Evolutionary conservation across 345 rosid genomes (phyloP), one percentile per base, ranked within the genome.

Genomic region (Gossypioides kirkii): DNA sequence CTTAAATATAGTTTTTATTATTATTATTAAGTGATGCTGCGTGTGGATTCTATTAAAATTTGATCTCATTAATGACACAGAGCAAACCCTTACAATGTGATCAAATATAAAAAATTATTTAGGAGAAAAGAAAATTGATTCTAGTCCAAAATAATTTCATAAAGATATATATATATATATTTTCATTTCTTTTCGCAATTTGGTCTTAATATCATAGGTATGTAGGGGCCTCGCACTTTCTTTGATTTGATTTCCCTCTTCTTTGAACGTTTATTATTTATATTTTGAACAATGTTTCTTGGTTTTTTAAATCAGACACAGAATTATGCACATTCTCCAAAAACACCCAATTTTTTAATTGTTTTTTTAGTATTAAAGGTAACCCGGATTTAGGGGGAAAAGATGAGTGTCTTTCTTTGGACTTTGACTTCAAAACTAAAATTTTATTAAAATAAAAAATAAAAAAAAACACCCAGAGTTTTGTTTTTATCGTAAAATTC

Each of bases 381-480:
- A 68, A 72, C 73, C 91, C 94, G 79, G 88, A 81, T 84, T 91
- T 87, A 71, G 81, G 87, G 96, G 72, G 71, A 88, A 66, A 89
- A 80, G 78, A 80, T 63, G 9, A 49, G 38, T 13, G 10, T 73
- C 74, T 78, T 79, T 80, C 77, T 84, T 82, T 81, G 85, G 92
- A 85, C 92, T 86, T 87, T 89, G 93, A 90, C 87, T 76, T 77
- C 77, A 75, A 69, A 73, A 67, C 10, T 1, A 6, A 56, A 56
- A 56, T 32, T 32, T 32, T 32, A 56, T 10, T 3, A 11, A 56
- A 56, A 23, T 18, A 8, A 17, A 32, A 32, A 32, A 32, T 10
- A 3, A 23, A 50, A 49, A 14, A 50, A 2, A 16, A 50, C 3
- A 49, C 54, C 8, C 18, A 50, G 8, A 50, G 9, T 17, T 50